These are phyloP conservation scores for Lichenothelia convexa DNA, from an alignment of 495 filamentous ascomycete genomes.

Conservation along the genomic window DNA sequence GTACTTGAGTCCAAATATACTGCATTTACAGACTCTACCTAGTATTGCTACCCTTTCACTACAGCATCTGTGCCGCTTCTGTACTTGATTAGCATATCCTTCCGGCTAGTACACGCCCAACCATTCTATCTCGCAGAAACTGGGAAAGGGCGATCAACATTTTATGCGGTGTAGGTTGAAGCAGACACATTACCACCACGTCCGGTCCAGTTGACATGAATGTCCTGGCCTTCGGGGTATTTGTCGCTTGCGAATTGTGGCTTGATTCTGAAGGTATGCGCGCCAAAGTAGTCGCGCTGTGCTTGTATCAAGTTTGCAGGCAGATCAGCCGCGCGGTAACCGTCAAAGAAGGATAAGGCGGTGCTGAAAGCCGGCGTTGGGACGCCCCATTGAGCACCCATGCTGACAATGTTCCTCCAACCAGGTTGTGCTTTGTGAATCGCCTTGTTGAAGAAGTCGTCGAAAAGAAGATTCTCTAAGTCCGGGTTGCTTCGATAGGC, in stretches of 20 bases:
- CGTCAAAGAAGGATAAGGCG: slow-evolving; percentile 93
- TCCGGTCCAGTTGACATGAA: slow-evolving; percentile 99
- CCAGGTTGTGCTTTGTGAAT: slow-evolving; percentile 91
- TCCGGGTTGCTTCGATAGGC: slow-evolving; percentile 91
- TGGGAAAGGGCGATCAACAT: neutral
- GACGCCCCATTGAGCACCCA: slow-evolving; percentile 82
- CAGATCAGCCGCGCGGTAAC: slow-evolving; percentile 85
- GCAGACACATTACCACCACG: slow-evolving; percentile 91
- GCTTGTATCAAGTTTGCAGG: slow-evolving; percentile 96
- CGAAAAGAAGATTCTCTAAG: slow-evolving; percentile 93
- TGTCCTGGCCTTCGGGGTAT: slow-evolving; percentile 73
- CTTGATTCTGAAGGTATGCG: slow-evolving; percentile 97
- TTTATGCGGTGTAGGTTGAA: slow-evolving; percentile 91
- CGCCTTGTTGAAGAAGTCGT: slow-evolving; percentile 98
- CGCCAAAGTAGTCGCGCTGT: slow-evolving; percentile 97
- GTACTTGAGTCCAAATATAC: too few relatives aligned
- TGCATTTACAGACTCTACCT: too few relatives aligned
- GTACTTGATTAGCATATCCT: too few relatives aligned
- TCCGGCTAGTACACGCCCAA: too few relatives aligned
- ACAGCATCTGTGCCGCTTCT: too few relatives aligned
- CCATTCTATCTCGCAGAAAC: neutral
- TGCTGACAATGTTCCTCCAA: slow-evolving; percentile 88
- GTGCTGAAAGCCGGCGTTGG: slow-evolving; percentile 92
- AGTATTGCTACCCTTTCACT: too few relatives aligned
- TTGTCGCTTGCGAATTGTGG: slow-evolving; percentile 67